Conservation (phyloP, 2,329 filamentous ascomycete genomes). For the Fusarium scirpi region DNA sequence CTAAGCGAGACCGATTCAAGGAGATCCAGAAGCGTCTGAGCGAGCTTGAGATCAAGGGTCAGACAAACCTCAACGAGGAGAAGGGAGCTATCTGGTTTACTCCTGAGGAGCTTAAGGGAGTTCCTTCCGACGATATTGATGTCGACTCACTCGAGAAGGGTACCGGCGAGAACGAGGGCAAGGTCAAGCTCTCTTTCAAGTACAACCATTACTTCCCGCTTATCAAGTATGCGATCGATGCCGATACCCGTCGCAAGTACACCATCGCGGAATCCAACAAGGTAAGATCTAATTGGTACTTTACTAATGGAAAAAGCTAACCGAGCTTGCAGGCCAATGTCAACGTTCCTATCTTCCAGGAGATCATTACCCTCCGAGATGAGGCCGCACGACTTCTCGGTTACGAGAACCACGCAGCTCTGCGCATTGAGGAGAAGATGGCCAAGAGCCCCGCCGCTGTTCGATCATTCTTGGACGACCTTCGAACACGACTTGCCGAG, state of each 20-base stretch:
- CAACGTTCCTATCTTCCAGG: constrained; percentile 79
- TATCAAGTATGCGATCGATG: constrained; percentile 79
- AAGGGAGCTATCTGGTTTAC: constrained; percentile 85
- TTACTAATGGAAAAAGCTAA: background rate
- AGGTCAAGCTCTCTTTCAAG: constrained; percentile 82
- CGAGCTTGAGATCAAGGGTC: constrained; percentile 78
- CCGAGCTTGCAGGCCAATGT: constrained; percentile 64
- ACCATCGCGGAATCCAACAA: constrained; percentile 86
- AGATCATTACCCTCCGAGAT: constrained; percentile 79
- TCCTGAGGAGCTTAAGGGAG: constrained; percentile 77
- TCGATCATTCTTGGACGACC: constrained; percentile 77
- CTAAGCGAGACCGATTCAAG: constrained; percentile 83
- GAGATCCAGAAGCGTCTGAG: constrained; percentile 85
- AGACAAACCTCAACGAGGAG: constrained; percentile 87
- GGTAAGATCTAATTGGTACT: constrained; percentile 50
- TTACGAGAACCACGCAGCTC: constrained; percentile 80
- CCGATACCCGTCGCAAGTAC: constrained; percentile 75
- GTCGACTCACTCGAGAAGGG: constrained; percentile 77
- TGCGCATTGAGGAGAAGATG: constrained; percentile 87
- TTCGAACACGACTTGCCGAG: constrained; percentile 73
- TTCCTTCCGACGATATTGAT: constrained; percentile 76
- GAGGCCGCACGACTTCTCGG: constrained; percentile 82
- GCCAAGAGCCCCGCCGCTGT: constrained; percentile 81
- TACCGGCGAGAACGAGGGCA: constrained; percentile 76
- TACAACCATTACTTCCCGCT: constrained; percentile 85